phyloP scores from a whole-genome alignment of 768 basidiomycete genomes.

The Symmetrospora coprosmae region DNA sequence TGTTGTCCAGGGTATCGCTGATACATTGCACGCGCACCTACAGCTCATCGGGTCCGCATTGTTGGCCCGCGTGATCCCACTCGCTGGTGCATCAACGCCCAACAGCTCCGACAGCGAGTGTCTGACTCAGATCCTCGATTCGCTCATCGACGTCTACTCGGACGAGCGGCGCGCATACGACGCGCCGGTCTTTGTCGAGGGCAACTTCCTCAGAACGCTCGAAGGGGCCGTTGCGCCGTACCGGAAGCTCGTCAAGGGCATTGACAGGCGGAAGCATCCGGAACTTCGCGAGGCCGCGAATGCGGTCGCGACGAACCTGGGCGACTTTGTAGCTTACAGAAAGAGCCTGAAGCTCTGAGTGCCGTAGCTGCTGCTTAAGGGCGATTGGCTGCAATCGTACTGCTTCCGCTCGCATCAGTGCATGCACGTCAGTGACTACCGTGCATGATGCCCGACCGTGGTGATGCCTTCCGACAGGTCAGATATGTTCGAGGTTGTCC shows the following conservation, averaged over 20 bases:
- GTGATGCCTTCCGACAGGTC: too few relatives aligned
- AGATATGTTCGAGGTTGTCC: too few relatives aligned
- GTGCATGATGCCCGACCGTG: too few relatives aligned
- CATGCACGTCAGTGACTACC: too few relatives aligned
- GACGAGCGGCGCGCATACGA: slow-evolving; percentile 40
- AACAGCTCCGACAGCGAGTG: neutral
- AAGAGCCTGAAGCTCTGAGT: too few relatives aligned
- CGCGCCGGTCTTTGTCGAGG: slow-evolving; percentile 35
- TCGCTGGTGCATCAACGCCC: slow-evolving; percentile 23
- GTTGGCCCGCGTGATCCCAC: too few relatives aligned
- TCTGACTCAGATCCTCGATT: slow-evolving; percentile 38
- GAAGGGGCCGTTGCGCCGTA: slow-evolving; percentile 34
- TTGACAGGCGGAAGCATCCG: slow-evolving; percentile 39
- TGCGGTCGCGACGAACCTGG: slow-evolving; percentile 40
- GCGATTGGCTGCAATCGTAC: too few relatives aligned
- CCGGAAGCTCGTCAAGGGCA: slow-evolving; percentile 36
- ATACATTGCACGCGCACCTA: neutral
- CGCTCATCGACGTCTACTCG: slow-evolving; percentile 41
- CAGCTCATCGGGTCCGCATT: slow-evolving; percentile 37
- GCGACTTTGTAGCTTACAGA: slow-evolving; percentile 40
- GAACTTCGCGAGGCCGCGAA: slow-evolving; percentile 37
- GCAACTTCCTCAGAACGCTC: slow-evolving; percentile 34
- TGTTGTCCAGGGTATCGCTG: neutral
- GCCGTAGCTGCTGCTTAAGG: too few relatives aligned
- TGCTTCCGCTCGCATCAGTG: too few relatives aligned